Evolutionary conservation across 2,329 filamentous ascomycete species (phyloP).

Genomic region (Cryphonectria naterciae): DNA sequence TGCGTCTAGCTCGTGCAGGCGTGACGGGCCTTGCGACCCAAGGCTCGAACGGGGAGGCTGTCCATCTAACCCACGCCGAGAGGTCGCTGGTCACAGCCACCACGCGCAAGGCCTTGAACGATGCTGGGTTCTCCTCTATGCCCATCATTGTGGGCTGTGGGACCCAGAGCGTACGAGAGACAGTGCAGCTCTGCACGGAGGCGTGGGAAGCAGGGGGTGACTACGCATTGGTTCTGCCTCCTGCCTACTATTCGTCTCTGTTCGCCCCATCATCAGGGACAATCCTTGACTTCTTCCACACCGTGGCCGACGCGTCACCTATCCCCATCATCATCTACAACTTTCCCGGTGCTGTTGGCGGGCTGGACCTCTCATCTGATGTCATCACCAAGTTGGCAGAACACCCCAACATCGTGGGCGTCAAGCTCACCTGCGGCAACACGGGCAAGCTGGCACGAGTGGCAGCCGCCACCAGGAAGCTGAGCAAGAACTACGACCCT

Average conservation of each 20-base stretch:
- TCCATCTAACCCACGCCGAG: conserved; percentile 74
- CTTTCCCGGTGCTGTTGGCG: conserved; percentile 66
- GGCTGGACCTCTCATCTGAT: conserved; percentile 68
- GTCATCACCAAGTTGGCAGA: conserved; percentile 61
- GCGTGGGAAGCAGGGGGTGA: conserved; percentile 72
- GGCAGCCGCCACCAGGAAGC: conserved; percentile 58
- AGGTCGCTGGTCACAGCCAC: conserved; percentile 69
- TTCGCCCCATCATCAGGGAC: conserved; percentile 65
- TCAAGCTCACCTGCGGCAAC: conserved; percentile 72
- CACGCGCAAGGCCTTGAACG: conserved; percentile 71
- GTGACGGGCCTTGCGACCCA: conserved; percentile 76
- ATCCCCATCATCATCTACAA: conserved; percentile 73
- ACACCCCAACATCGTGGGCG: conserved; percentile 69
- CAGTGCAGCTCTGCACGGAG: conserved; percentile 70
- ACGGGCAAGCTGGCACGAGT: conserved; percentile 70
- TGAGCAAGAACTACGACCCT: conserved; percentile 39
- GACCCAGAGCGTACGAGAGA: conserved; percentile 73
- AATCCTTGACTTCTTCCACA: conserved; percentile 67
- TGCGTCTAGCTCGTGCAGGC: conserved; percentile 74
- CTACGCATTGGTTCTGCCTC: conserved; percentile 76
- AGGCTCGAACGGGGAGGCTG: conserved; percentile 82
- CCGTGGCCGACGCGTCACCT: conserved; percentile 65
- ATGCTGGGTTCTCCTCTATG: conserved; percentile 65
- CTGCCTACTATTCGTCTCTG: conserved; percentile 73
- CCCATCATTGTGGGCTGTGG: conserved; percentile 79